phyloP scores from a whole-genome alignment of 208 protist genomes.

The Leishmania guyanensis region DNA sequence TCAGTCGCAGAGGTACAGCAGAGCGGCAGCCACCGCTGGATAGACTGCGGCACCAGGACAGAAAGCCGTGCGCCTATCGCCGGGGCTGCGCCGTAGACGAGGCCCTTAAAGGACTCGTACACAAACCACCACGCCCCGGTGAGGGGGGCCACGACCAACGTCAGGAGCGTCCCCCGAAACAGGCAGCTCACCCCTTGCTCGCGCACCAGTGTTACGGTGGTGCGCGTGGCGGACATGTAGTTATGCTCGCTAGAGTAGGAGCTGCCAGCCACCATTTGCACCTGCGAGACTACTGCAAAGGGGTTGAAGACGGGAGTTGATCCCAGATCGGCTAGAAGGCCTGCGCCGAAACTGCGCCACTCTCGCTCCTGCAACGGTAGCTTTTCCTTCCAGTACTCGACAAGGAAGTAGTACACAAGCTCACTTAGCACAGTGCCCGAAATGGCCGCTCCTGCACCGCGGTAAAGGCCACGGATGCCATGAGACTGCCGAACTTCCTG shows the following conservation, averaged over 20 bases:
- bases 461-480: conserved; percentile 66
- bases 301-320: conserved; percentile 84
- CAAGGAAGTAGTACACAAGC: conserved; percentile 70
- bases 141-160: conserved; percentile 67
- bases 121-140: conserved; percentile 85
- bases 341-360: conserved; percentile 75
- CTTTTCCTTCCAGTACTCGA: conserved; percentile 83
- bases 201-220: conserved; percentile 52
- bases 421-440: conserved; percentile 78
- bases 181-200: conserved; percentile 65
- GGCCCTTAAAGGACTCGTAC: conserved; percentile 76
- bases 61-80: conserved; percentile 24
- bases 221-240: conserved; percentile 72
- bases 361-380: conserved; percentile 56
- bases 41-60: conserved; percentile 20
- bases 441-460: conserved; percentile 60
- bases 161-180: conserved; percentile 76
- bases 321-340: conserved; percentile 63
- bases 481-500: conserved; percentile 45
- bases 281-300: conserved; percentile 80
- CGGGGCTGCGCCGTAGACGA: conserved; percentile 46
- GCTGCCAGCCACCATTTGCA: conserved; percentile 84
- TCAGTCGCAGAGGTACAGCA: conserved; percentile 66
- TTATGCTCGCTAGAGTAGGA: conserved; percentile 60
- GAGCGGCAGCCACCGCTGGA: conserved; percentile 36